These are phyloP conservation scores for Botrytis hyacinthi DNA, from an alignment of 2,329 filamentous ascomycete genomes.

Conservation along the genomic window DNA sequence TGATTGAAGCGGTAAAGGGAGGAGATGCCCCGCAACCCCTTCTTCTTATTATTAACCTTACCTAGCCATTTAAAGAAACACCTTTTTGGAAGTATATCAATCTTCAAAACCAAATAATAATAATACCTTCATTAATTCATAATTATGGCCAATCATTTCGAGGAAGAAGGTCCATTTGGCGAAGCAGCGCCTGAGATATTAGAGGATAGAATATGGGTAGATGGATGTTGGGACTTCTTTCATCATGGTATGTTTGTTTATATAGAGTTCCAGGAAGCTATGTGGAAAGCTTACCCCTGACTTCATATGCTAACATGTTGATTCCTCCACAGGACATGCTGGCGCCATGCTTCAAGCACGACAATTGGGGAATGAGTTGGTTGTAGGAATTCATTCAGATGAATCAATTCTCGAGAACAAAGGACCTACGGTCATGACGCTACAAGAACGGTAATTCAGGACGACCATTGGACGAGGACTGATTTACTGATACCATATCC, in stretches of 20 bases:
- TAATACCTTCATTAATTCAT: slow-evolving; percentile 8
- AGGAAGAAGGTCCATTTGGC: slow-evolving; percentile 33
- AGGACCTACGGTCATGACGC: slow-evolving; percentile 94
- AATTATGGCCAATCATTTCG: slow-evolving; percentile 23
- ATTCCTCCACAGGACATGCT: slow-evolving; percentile 69
- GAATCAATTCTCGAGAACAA: slow-evolving; percentile 96
- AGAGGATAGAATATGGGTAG: slow-evolving; percentile 87
- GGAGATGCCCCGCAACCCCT: slow-evolving; percentile 5
- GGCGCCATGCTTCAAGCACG: slow-evolving; percentile 96
- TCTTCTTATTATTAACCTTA: neutral
- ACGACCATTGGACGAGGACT: slow-evolving; percentile 27
- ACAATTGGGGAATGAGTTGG: slow-evolving; percentile 82
- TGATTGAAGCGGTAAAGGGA: slow-evolving; percentile 4
- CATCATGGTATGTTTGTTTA: slow-evolving; percentile 69
- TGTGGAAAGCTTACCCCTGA: neutral
- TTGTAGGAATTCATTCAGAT: slow-evolving; percentile 92
- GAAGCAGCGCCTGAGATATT: slow-evolving; percentile 37
- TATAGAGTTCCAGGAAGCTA: neutral
- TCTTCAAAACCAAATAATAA: neutral
- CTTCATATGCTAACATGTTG: slow-evolving; percentile 10
- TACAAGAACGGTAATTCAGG: slow-evolving; percentile 70
- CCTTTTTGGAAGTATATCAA: neutral
- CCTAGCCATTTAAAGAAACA: neutral
- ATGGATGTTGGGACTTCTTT: slow-evolving; percentile 99
- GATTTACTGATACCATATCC: slow-evolving; percentile 33